Base-by-base conservation (phyloP, 2,329 filamentous ascomycete genomes). In the Daldinia eschscholtzii region DNA sequence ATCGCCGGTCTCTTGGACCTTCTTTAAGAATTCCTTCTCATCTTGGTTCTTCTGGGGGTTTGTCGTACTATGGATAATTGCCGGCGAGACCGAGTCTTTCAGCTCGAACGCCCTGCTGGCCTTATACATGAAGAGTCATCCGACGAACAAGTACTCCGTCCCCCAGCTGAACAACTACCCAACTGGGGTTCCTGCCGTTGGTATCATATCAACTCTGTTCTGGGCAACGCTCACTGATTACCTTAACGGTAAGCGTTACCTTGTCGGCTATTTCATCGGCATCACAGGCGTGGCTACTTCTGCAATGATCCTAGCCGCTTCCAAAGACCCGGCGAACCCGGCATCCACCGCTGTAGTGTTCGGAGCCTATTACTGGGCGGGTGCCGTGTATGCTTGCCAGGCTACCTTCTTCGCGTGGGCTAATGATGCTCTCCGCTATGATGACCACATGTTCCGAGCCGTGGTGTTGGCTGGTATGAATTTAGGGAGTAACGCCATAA, bases 361-460 rank as follows among this genome's bases (percentile, higher is more conserved):
- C 68, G 89, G 78, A 0, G 89, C 89, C 3, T 92, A 92, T 72
- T 92, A 92, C 77, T 90, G 88, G 87, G 88, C 90, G 0, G 91
- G 91, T 0, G 82, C 86, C 3, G 88, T 92, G 0, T 93, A 93
- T 72, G 90, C 91, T 0, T 91, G 90, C 73, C 90, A 93, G 78
- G 90, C 91, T 0, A 91, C 88, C 0, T 92, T 93, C 72, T 93
- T 93, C 72, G 91, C 91, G 0, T 93, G 91, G 91, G 91, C 89
- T 23, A 93, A 93, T 72, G 91, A 92, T 73, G 87, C 88, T 1
- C 86, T 91, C 81, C 84, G 88, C 6, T 85, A 86, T 62, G 87
- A 92, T 72, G 87, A 91, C 66, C 85, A 86, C 20, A 84, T 89
- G 52, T 86, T 90, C 71, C 83, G 91, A 3, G 88, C 86, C 2